Conservation (phyloP, 768 basidiomycete species). For the Boletus vinaceobasis region DNA sequence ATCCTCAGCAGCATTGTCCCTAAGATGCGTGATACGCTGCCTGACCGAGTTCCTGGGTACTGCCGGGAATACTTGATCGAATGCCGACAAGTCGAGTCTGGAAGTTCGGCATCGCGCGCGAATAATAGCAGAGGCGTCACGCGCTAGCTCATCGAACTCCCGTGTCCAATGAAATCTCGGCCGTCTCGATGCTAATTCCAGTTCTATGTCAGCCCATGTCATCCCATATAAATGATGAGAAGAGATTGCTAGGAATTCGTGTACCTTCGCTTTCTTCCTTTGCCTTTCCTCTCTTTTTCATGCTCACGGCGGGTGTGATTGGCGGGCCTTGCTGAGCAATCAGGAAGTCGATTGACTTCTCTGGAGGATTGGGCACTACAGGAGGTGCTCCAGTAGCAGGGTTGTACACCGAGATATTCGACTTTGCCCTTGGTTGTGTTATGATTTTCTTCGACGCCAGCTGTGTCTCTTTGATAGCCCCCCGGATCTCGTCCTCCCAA, state of each 20-base stretch:
- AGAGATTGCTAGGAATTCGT: neutral
- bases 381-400: conserved; percentile 33
- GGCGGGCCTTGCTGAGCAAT: conserved; percentile 52
- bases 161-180: conserved; percentile 79
- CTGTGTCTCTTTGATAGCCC: conserved; percentile 55
- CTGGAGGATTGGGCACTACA: conserved; percentile 41
- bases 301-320: conserved; percentile 29
- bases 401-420: neutral
- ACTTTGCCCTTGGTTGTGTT: conserved; percentile 30
- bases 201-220: conserved; percentile 1
- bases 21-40: conserved; percentile 58
- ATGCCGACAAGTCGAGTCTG: conserved; percentile 66
- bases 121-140: conserved; percentile 81
- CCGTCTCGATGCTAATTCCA: conserved; percentile 37
- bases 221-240: neutral
- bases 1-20: conserved; percentile 61
- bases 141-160: conserved; percentile 85
- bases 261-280: conserved; percentile 32
- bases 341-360: conserved; percentile 49
- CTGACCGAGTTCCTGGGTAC: conserved; percentile 72
- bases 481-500: conserved; percentile 63
- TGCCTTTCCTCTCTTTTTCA: conserved; percentile 34
- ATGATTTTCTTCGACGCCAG: conserved; percentile 45
- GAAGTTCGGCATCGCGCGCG: conserved; percentile 68
- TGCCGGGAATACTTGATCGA: conserved; percentile 77